Base-by-base conservation (phyloP, 164 flowering plant genomes). In the Buxus sempervirens region DNA sequence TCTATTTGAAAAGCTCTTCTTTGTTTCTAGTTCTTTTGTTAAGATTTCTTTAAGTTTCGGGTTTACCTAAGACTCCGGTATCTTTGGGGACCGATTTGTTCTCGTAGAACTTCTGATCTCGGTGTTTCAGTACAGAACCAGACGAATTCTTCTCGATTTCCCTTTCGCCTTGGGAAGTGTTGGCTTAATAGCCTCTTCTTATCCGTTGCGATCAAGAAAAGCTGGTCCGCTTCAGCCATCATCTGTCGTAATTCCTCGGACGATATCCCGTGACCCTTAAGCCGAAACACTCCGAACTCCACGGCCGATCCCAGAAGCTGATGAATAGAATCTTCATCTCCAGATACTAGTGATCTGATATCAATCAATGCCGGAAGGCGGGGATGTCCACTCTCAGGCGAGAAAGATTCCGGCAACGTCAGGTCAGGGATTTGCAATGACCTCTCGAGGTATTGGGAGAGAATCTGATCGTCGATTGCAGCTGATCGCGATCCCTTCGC, bases 401-500 rank as follows among this genome's bases (percentile, higher is more conserved):
- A 54, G 24, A 22, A 26, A 51, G 79, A 58, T 59, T 76, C 65
- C 4, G 82, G 88, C 20, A 81, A 67, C 10, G 63, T n/a, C 19
- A 86, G 85, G 24, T 76, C 79, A 10, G 93, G 90, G 48, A 86
- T 53, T 2, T 64, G 78, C 1, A 76, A 63, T 0, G 83, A 75
- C 10, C 70, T 75, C 23, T 81, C 76, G 38, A 89, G 86, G 74
- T 70, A 83, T 19, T 77, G 72, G 27, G 78, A 53, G 54, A 89
- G 70, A 61, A 71, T 66, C 42, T 71, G 70, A 54, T 87, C 85
- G 64, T 81, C 63, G 59, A 79, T 70, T 49, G 86, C 89, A 0
- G 89, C 85, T 18, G 89, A 79, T 64, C 86, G 82, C 4, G 74
- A 69, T 28, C 92, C 92, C 49, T 51, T 81, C 6, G 67, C 91